Evolutionary conservation across 2,329 filamentous ascomycete genomes (phyloP), one percentile per base, ranked within the genome.

Genomic region (Boeremia lycopersici): DNA sequence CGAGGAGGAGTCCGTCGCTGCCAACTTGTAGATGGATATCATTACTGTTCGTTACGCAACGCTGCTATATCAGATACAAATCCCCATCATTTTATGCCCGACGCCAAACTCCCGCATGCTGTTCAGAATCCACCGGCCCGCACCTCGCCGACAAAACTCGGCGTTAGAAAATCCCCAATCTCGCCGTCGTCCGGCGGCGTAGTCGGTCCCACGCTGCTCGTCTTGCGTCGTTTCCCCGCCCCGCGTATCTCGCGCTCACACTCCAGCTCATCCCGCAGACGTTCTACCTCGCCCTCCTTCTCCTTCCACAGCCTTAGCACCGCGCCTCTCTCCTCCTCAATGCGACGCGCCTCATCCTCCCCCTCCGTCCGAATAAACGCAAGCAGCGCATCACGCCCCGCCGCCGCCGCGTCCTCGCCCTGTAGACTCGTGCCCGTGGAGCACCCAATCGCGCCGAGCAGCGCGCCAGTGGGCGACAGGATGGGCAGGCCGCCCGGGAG

Each of bases 401-500:
- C 79, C 59, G 71, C 71, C 33, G 81, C 80, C 53, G 81, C 78
- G 58, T 80, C 77, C 46, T 78, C 76, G 69, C 83, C 82, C 67
- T 84, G 81, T 52, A 76, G 74, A 45, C 80, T 80, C 38, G 81
- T 83, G 26, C 82, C 82, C 4, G 81, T 82, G 53, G 78, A 81
- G 50, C 81, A 81, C 1, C 81, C 82, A 55, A 84, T 78, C 3
- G 80, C 82, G 1, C 82, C 82, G 9, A 84, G 75, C 7, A 82
- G 76, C 39, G 73, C 70, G 19, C 81, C 81, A 25, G 77, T 73
- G 33, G 56, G 69, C 34, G 80, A 74, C 40, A 76, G 61, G 57
- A 84, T 78, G 8, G 81, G 81, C 7, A 84, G 65, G 6, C 81
- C 82, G 31, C 81, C 81, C 5, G 79, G 81, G 57, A 84, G 79